Conservation (phyloP, 2,329 filamentous ascomycete species). For the Sclerotinia spermophila region DNA sequence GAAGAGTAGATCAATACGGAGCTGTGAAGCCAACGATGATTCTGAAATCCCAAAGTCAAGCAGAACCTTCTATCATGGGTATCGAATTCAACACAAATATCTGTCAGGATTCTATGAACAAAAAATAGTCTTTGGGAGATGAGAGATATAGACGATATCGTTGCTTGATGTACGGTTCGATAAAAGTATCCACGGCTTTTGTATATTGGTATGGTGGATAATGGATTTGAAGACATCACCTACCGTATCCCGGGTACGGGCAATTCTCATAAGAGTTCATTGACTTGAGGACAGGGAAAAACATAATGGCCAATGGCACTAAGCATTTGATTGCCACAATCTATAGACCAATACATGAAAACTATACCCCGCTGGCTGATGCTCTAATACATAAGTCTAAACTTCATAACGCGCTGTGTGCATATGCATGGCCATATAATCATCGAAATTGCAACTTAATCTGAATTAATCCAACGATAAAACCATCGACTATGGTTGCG, state of each 20-base stretch:
- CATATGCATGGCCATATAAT: not conserved
- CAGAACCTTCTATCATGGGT: not conserved
- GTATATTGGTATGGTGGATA: no score
- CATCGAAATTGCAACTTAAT: not conserved
- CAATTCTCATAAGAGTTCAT: not conserved
- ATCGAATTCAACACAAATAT: accelerated
- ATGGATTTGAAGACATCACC: accelerated
- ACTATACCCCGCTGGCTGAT: not conserved
- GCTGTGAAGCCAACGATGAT: not conserved
- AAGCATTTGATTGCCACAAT: not conserved
- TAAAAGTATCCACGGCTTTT: not conserved
- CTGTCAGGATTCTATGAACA: not conserved
- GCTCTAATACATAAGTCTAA: not conserved
- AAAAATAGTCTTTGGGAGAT: not conserved
- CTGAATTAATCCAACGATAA: not conserved
- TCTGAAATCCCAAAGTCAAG: not conserved
- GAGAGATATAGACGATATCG: not conserved
- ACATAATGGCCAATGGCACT: not conserved
- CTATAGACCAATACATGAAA: not conserved
- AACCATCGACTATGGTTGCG: not conserved
- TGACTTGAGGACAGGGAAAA: not conserved
- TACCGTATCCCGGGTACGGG: not conserved
- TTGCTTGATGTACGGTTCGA: not conserved
- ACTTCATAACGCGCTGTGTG: not conserved
- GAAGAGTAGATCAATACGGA: not conserved